Evolutionary conservation across 305 asterid species (phyloP), one percentile per base, ranked within the genome.

Genomic region (Fraxinus ornus): DNA sequence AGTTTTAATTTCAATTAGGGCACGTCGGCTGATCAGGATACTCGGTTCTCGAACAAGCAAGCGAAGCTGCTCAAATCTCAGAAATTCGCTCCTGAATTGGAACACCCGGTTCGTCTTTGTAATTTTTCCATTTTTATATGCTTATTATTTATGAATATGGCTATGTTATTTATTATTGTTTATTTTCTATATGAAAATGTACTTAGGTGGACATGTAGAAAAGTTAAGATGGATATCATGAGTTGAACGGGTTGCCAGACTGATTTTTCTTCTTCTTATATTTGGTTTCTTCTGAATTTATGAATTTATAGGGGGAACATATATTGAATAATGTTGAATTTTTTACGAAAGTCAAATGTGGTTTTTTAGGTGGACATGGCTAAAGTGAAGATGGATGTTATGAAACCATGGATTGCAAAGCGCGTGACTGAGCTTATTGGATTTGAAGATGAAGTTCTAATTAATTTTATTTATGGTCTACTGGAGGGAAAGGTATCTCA

Each of bases 401-500:
- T 97, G 97, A 94, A 86, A 86, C 98, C 99, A 3, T 97, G 99
- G 99, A 97, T 97, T 76, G 98, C 99, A 21, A 92, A 89, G 86
- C 93, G 98, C 37, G 98, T 93, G 10, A 97, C 98, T 39, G 98
- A 97, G 91, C 91, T 97, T 12, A 92, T 97, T 71, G 98, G 99
- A 3, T 94, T 97, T 77, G 99, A 97, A 88, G 99, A 97, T 83
- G 99, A 97, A 93, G 99, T 97, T 83, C 95, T 97, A 78, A 93
- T 97, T 85, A 97, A 97, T 89, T 94, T 94, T 81, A 97, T 97
- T 24, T 93, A 97, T 83, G 82, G 94, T 77, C 98, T 94, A 81
- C 89, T 97, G 66, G 98, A 97, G 88, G 97, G 94, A 85, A 91
- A 93, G 98, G 98, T 97, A 87, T 84, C 80, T 71, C 19, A 44